Conservation (phyloP, 2,329 filamentous ascomycete genomes). For the Cladosporium velox region DNA sequence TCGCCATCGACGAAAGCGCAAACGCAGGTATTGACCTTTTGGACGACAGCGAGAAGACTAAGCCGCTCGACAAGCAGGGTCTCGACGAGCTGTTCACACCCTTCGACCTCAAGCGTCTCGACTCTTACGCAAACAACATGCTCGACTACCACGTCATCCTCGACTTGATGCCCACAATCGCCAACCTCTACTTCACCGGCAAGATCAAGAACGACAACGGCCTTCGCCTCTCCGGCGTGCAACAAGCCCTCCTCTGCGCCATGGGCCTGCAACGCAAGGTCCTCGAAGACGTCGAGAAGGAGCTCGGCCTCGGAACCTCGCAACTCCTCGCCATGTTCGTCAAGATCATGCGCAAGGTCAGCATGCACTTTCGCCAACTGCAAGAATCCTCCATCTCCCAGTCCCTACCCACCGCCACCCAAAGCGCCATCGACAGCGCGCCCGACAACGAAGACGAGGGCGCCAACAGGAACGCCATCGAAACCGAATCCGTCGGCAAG, state of each 20-base stretch:
- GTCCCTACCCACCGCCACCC: slow-evolving; percentile 44
- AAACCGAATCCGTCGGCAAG: slow-evolving; percentile 49
- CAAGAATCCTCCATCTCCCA: slow-evolving; percentile 67
- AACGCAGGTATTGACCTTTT: slow-evolving; percentile 66
- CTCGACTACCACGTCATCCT: slow-evolving; percentile 97
- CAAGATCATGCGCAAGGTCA: slow-evolving; percentile 89
- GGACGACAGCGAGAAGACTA: slow-evolving; percentile 54
- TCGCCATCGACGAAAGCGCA: slow-evolving; percentile 87
- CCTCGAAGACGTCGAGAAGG: slow-evolving; percentile 75
- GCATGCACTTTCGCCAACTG: slow-evolving; percentile 72
- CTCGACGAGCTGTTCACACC: slow-evolving; percentile 80
- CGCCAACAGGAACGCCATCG: slow-evolving; percentile 31
- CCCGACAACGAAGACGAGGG: slow-evolving; percentile 52
- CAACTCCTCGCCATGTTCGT: slow-evolving; percentile 96
- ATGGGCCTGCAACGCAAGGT: slow-evolving; percentile 90
- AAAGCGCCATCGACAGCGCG: slow-evolving; percentile 36
- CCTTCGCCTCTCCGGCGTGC: slow-evolving; percentile 76
- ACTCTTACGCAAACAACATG: slow-evolving; percentile 95
- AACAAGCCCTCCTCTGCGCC: slow-evolving; percentile 84
- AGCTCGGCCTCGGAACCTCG: slow-evolving; percentile 70
- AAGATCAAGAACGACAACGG: slow-evolving; percentile 53
- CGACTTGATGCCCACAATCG: slow-evolving; percentile 82
- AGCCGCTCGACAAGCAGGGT: slow-evolving; percentile 68
- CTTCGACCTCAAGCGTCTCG: slow-evolving; percentile 91
- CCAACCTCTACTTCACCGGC: slow-evolving; percentile 81